These are phyloP conservation scores for Domatiomyces globalis DNA, from an alignment of 2,329 filamentous ascomycete species.

Conservation along the genomic window DNA sequence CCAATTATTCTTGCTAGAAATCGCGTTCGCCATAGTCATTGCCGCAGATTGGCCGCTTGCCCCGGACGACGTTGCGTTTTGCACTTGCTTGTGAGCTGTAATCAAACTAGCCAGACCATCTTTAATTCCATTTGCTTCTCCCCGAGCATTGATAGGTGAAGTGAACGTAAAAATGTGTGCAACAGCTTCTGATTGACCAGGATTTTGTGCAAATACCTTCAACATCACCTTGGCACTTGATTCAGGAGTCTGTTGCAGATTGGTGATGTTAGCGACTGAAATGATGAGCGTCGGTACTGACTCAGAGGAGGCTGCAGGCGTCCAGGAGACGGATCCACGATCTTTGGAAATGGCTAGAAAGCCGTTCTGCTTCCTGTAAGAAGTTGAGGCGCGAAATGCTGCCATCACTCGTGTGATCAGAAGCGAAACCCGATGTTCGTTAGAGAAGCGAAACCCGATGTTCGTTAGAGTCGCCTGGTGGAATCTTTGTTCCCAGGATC, in stretches of 20 bases:
- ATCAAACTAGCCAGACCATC: slow-evolving; percentile 68
- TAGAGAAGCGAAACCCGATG: no score
- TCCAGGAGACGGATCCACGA: slow-evolving; percentile 65
- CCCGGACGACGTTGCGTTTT: slow-evolving; percentile 25
- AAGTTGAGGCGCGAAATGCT: slow-evolving; percentile 49
- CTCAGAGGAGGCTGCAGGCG: slow-evolving; percentile 47
- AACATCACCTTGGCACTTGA: slow-evolving; percentile 82
- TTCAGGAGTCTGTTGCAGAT: slow-evolving; percentile 89
- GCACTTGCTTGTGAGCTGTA: slow-evolving; percentile 47
- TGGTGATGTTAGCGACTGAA: slow-evolving; percentile 62
- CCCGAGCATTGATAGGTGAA: slow-evolving; percentile 56
- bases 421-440: no score
- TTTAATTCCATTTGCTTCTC: slow-evolving; percentile 74
- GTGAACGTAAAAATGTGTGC: slow-evolving; percentile 85
- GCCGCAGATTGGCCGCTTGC: slow-evolving; percentile 42
- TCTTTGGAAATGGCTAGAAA: slow-evolving; percentile 61
- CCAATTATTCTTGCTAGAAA: slow-evolving; percentile 41
- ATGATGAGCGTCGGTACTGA: slow-evolving; percentile 55
- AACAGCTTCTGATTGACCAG: slow-evolving; percentile 44
- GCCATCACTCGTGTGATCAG: slow-evolving; percentile 32
- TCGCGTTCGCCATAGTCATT: slow-evolving; percentile 64
- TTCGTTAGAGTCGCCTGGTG: not conserved
- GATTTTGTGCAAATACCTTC: slow-evolving; percentile 67
- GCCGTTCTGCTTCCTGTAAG: slow-evolving; percentile 96
- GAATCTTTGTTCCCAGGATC: not conserved